Percentiles rank a stretch among this genome's conserved stretches.
Conservation (phyloP, 2,329 filamentous ascomycete species). For the Epichloe gansuensis region DNA sequence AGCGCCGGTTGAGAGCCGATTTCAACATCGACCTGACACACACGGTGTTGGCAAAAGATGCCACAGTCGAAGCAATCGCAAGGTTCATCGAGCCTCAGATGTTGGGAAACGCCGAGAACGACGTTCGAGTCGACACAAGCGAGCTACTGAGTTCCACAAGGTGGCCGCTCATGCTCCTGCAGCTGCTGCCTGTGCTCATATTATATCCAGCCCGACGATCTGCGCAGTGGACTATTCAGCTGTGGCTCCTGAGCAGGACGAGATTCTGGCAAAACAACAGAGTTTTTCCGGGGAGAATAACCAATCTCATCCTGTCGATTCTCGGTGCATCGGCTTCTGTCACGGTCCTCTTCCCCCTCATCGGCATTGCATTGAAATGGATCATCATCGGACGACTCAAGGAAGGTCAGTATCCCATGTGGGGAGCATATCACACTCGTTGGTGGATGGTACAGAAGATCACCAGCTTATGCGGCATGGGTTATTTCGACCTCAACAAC, state of each 20-base stretch:
- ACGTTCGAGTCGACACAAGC: slow-evolving; percentile 19
- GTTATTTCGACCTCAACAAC: slow-evolving; percentile 29
- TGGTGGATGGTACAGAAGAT: slow-evolving; percentile 48
- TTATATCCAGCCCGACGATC: slow-evolving; percentile 38
- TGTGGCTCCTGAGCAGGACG: slow-evolving; percentile 30
- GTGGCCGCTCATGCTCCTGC: slow-evolving; percentile 33
- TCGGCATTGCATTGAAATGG: slow-evolving; percentile 41
- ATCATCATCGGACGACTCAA: slow-evolving; percentile 38
- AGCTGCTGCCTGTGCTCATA: slow-evolving; percentile 35
- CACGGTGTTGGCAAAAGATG: slow-evolving; percentile 35
- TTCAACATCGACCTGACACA: slow-evolving; percentile 37
- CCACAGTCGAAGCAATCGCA: slow-evolving; percentile 28
- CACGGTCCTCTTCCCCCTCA: slow-evolving; percentile 27
- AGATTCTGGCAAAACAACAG: slow-evolving; percentile 26
- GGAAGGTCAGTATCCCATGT: slow-evolving; percentile 45
- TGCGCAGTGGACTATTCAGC: slow-evolving; percentile 38
- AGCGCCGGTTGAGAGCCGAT: slow-evolving; percentile 27
- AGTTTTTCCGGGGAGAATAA: slow-evolving; percentile 29
- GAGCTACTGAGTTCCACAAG: slow-evolving; percentile 35
- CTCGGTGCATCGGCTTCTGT: slow-evolving; percentile 27
- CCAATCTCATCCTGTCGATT: slow-evolving; percentile 34
- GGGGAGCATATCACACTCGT: slow-evolving; percentile 42
- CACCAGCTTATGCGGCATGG: slow-evolving; percentile 33
- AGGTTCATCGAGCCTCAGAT: slow-evolving; percentile 20
- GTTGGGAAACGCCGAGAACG: background rate